Conservation (phyloP, 2,329 filamentous ascomycete genomes). For the Raffaelea deltoideospora region DNA sequence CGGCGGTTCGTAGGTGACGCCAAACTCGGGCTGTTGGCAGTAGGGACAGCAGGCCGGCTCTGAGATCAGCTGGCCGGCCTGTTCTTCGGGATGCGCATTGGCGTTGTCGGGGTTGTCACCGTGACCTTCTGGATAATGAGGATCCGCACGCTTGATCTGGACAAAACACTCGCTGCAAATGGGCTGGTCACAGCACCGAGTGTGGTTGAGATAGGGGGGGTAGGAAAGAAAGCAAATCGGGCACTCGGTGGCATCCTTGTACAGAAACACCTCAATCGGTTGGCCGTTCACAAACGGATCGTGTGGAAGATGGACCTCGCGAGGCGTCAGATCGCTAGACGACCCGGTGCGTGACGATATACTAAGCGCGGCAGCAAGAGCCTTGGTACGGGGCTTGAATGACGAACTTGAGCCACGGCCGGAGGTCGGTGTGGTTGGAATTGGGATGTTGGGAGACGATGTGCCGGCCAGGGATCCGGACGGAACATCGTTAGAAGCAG, state of each 20-base stretch:
- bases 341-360: constrained; percentile 59
- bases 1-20: constrained; percentile 85
- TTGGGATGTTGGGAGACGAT: constrained; percentile 60
- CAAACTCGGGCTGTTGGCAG: constrained; percentile 88
- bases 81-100: constrained; percentile 27
- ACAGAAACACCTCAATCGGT: constrained; percentile 79
- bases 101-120: constrained; percentile 23
- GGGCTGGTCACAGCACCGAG: constrained; percentile 84
- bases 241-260: constrained; percentile 81
- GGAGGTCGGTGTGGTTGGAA: constrained; percentile 33
- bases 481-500: not conserved
- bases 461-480: constrained; percentile 43
- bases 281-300: constrained; percentile 92
- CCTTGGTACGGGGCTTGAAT: constrained; percentile 77
- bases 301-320: constrained; percentile 63
- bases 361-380: constrained; percentile 66
- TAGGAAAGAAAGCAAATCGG: constrained; percentile 96
- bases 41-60: constrained; percentile 89
- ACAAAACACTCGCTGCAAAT: constrained; percentile 99
- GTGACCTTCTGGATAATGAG: constrained; percentile 70
- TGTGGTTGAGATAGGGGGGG: constrained; percentile 85
- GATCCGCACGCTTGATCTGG: constrained; percentile 90
- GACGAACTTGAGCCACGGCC: constrained; percentile 34
- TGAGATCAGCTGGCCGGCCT: constrained; percentile 59
- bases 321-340: constrained; percentile 55